Percentiles rank a stretch among this genome's conserved stretches.
phyloP scores from a whole-genome alignment of 768 basidiomycete species.

The Neoboletus magnificus region DNA sequence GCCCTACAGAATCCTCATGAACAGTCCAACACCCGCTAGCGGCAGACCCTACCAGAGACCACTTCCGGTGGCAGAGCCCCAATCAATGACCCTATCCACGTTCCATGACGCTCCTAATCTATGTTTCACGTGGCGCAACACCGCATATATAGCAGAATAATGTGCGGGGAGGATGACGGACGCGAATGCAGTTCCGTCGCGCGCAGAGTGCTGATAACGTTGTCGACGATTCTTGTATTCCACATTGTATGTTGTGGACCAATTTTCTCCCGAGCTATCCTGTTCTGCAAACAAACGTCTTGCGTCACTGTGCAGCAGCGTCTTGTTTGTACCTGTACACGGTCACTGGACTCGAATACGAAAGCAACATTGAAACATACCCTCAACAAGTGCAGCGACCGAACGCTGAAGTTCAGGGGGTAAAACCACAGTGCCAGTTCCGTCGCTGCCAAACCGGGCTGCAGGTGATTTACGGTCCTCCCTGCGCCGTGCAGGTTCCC shows the following conservation, averaged over 20 bases:
- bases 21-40: neutral
- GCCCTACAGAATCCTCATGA: conserved; percentile 48
- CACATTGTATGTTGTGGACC: conserved; percentile 55
- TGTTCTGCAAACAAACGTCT: conserved; percentile 60
- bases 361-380: conserved; percentile 35
- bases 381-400: conserved; percentile 64
- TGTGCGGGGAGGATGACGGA: conserved; percentile 83
- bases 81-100: conserved; percentile 68
- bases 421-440: conserved; percentile 67
- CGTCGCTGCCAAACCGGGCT: conserved; percentile 73
- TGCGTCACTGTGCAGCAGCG: conserved; percentile 63
- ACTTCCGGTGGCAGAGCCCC: conserved; percentile 81
- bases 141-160: conserved; percentile 76
- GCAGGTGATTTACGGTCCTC: conserved; percentile 71
- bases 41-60: conserved; percentile 65
- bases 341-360: conserved; percentile 8
- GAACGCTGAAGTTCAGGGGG: conserved; percentile 68
- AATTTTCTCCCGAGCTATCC: conserved; percentile 34
- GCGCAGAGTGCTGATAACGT: conserved; percentile 52
- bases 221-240: conserved; percentile 61
- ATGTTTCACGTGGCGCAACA: conserved; percentile 62
- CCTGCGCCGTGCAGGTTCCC: conserved; percentile 24
- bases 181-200: conserved; percentile 83
- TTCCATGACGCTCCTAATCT: conserved; percentile 63
- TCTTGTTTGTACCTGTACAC: conserved; percentile 58